Conservation (phyloP, 2,329 filamentous ascomycete genomes). For the Aspergillus pseudonomiae region DNA sequence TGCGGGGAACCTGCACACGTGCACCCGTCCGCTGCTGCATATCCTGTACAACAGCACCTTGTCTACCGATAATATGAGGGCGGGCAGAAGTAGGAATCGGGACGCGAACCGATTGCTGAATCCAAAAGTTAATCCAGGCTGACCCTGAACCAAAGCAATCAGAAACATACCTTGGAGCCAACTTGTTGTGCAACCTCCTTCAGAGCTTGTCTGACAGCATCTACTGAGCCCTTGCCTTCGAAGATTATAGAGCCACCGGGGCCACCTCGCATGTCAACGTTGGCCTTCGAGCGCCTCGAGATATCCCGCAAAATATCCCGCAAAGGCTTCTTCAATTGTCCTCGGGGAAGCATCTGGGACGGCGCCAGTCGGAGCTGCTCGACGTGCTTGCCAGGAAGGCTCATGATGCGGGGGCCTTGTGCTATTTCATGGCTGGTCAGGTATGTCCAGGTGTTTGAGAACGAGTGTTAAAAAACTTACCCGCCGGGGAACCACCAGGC, state of each 20-base stretch:
- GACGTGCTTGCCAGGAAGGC: conserved; percentile 79
- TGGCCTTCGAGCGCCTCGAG: conserved; percentile 87
- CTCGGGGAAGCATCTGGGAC: conserved; percentile 73
- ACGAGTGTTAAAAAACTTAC: conserved; percentile 43
- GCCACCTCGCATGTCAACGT: conserved; percentile 75
- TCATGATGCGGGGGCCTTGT: conserved; percentile 61
- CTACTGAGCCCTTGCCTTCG: conserved; percentile 80
- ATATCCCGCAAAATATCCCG: conserved; percentile 86
- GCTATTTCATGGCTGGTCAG: conserved; percentile 36
- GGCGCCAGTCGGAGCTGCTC: conserved; percentile 75
- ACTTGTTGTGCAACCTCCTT: conserved; percentile 88
- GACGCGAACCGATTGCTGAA: conserved; percentile 69
- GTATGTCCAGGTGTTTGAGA: conserved; percentile 8
- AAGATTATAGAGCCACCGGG: conserved; percentile 75
- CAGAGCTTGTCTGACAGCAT: conserved; percentile 82
- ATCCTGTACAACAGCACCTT: conserved; percentile 85
- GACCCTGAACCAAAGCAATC: not conserved
- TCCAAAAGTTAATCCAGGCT: conserved; percentile 8
- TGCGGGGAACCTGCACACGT: conserved; percentile 84
- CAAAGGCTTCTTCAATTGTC: conserved; percentile 81
- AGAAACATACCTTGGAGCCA: conserved; percentile 71
- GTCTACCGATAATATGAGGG: conserved; percentile 89
- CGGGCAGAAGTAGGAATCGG: conserved; percentile 81
- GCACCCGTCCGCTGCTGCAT: conserved; percentile 90
- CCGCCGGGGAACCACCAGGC: conserved; percentile 57